These are phyloP conservation scores for Podaxis sp. DNA, from an alignment of 768 basidiomycete genomes.

Conservation along the genomic window DNA sequence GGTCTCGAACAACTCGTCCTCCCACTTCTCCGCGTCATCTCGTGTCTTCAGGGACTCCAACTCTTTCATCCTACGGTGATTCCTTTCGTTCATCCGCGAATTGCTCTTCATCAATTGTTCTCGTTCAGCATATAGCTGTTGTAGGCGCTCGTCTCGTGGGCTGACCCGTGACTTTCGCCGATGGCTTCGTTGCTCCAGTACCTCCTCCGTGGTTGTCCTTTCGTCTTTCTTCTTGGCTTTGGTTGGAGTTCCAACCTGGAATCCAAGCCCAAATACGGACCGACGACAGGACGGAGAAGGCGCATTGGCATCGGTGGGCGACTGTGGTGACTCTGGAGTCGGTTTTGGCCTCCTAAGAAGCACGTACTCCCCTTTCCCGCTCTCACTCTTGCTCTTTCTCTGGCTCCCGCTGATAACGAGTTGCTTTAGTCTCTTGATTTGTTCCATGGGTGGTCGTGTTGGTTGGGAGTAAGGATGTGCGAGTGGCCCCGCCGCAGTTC, in stretches of 20 bases:
- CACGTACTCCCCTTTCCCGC: neutral
- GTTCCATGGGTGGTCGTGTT: neutral
- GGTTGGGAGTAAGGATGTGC: neutral
- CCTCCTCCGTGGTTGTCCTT: neutral
- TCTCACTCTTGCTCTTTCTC: neutral
- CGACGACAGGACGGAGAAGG: neutral
- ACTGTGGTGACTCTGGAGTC: neutral
- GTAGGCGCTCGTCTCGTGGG: neutral
- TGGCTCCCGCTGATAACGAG: neutral
- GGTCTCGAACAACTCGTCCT: conserved; percentile 10
- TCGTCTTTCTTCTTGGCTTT: neutral
- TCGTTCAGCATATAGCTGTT: neutral
- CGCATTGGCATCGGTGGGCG: neutral
- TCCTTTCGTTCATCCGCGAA: neutral
- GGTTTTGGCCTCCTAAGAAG: neutral
- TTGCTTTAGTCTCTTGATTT: neutral
- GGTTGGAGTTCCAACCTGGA: neutral
- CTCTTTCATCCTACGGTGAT: neutral
- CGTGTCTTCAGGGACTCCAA: neutral
- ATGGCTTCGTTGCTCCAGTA: neutral
- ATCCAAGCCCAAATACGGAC: neutral
- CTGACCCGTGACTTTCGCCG: neutral
- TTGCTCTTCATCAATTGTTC: neutral
- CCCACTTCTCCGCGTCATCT: conserved; percentile 4
- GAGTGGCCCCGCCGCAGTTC: neutral